phyloP scores from a whole-genome alignment of 192 early-diverging fungal species.

The Lobosporangium transversale region DNA sequence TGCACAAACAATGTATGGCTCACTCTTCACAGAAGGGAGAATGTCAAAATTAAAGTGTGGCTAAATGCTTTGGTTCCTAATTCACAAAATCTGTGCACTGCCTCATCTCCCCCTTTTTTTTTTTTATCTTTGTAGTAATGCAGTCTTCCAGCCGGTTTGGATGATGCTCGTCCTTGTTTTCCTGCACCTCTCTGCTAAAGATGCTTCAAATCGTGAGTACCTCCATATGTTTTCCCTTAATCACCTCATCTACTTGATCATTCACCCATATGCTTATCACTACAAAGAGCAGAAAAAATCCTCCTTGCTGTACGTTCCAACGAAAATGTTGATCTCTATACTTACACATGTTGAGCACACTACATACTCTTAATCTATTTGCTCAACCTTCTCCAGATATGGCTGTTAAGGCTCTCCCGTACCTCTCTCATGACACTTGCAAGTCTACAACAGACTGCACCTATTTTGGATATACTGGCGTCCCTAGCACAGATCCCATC shows the following conservation, averaged over 20 bases:
- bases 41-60: too few relatives aligned
- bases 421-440: slow-evolving; percentile 43
- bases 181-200: slow-evolving; percentile 47
- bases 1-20: slow-evolving; percentile 35
- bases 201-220: slow-evolving; percentile 22
- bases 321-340: too few relatives aligned
- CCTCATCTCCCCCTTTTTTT: too few relatives aligned
- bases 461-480: slow-evolving; percentile 53
- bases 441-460: slow-evolving; percentile 40
- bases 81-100: too few relatives aligned
- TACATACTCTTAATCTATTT: too few relatives aligned
- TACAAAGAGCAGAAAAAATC: too few relatives aligned
- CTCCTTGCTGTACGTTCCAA: too few relatives aligned
- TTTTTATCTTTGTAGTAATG: slow-evolving; percentile 20
- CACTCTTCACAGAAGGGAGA: not conserved
- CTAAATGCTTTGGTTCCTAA: too few relatives aligned
- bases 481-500: slow-evolving; percentile 42
- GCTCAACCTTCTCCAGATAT: slow-evolving; percentile 22
- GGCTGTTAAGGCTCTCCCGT: slow-evolving; percentile 32
- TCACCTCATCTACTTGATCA: too few relatives aligned
- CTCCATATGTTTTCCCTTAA: too few relatives aligned
- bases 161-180: slow-evolving; percentile 52
- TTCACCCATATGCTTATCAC: not conserved
- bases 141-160: slow-evolving; percentile 50
- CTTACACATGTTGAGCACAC: too few relatives aligned